phyloP scores from a whole-genome alignment of 2,329 filamentous ascomycete genomes.

The Sarocladium brachiariae region DNA sequence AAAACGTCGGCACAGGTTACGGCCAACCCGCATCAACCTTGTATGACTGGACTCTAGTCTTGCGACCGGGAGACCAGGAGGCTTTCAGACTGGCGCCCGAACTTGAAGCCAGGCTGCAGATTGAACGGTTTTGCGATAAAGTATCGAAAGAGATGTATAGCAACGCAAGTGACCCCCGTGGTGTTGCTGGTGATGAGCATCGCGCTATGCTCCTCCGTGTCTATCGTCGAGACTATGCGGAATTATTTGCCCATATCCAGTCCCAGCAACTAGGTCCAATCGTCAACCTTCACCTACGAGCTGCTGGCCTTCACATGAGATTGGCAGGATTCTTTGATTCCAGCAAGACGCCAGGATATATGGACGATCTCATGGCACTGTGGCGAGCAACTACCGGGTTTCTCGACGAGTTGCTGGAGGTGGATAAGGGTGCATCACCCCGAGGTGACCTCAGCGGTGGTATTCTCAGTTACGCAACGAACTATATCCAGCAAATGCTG shows the following conservation, averaged over 20 bases:
- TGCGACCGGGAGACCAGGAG: slow-evolving; percentile 52
- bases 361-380: slow-evolving; percentile 67
- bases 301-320: slow-evolving; percentile 67
- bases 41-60: slow-evolving; percentile 67
- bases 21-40: slow-evolving; percentile 73
- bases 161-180: slow-evolving; percentile 65
- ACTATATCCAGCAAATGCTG: slow-evolving; percentile 79
- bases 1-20: slow-evolving; percentile 75
- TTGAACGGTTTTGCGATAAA: slow-evolving; percentile 70
- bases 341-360: slow-evolving; percentile 62
- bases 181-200: slow-evolving; percentile 61
- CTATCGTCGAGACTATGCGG: slow-evolving; percentile 57
- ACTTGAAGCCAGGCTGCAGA: slow-evolving; percentile 60
- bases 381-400: slow-evolving; percentile 67
- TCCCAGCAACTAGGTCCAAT: slow-evolving; percentile 52
- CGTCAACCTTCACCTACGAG: slow-evolving; percentile 61
- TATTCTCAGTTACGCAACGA: slow-evolving; percentile 60
- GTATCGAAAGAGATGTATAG: slow-evolving; percentile 75
- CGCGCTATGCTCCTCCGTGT: slow-evolving; percentile 60
- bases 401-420: slow-evolving; percentile 56
- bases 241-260: slow-evolving; percentile 54
- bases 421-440: slow-evolving; percentile 40
- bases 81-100: slow-evolving; percentile 54
- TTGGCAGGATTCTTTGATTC: slow-evolving; percentile 78
- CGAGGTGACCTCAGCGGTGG: slow-evolving; percentile 40